phyloP scores from a whole-genome alignment of 2,329 filamentous ascomycete species.

The Neofusicoccum sp. region DNA sequence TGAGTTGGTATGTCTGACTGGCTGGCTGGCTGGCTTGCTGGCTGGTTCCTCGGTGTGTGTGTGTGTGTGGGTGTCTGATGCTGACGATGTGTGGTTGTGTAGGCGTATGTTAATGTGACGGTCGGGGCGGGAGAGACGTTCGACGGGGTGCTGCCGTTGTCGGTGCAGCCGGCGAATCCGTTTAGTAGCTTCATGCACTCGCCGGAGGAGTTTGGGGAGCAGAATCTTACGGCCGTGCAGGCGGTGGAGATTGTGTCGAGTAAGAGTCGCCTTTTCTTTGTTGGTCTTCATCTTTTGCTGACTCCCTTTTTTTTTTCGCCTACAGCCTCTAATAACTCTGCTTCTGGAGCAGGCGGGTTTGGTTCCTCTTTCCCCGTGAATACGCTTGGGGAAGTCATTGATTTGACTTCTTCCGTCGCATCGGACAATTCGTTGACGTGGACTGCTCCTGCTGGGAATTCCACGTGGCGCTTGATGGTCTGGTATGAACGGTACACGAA shows the following conservation, averaged over 20 bases:
- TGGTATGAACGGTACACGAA: conserved; percentile 26
- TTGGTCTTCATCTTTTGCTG: neutral
- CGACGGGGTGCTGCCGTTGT: conserved; percentile 19
- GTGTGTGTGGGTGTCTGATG: no score
- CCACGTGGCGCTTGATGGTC: conserved; percentile 22
- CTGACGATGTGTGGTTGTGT: no score
- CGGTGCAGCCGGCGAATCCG: conserved; percentile 12
- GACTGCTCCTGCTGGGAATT: conserved; percentile 20
- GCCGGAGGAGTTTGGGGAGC: conserved; percentile 22
- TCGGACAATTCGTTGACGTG: conserved; percentile 20
- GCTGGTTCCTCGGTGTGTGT: no score
- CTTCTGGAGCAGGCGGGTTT: neutral
- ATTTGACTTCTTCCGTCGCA: conserved; percentile 21
- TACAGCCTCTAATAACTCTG: neutral
- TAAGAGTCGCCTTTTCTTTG: neutral
- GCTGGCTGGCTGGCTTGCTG: neutral
- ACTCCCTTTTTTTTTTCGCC: neutral
- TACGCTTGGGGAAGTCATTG: conserved; percentile 12
- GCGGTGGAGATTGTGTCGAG: conserved; percentile 16
- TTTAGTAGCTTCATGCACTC: conserved; percentile 23
- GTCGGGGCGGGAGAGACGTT: conserved; percentile 18
- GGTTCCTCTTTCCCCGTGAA: neutral
- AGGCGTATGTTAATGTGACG: conserved; percentile 21
- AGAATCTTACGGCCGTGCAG: conserved; percentile 21
- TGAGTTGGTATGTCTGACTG: conserved; percentile 18